Percentiles rank a stretch among this genome's conserved stretches.
Conservation (phyloP, 2,329 filamentous ascomycete genomes). For the Thyridium curvatum region DNA sequence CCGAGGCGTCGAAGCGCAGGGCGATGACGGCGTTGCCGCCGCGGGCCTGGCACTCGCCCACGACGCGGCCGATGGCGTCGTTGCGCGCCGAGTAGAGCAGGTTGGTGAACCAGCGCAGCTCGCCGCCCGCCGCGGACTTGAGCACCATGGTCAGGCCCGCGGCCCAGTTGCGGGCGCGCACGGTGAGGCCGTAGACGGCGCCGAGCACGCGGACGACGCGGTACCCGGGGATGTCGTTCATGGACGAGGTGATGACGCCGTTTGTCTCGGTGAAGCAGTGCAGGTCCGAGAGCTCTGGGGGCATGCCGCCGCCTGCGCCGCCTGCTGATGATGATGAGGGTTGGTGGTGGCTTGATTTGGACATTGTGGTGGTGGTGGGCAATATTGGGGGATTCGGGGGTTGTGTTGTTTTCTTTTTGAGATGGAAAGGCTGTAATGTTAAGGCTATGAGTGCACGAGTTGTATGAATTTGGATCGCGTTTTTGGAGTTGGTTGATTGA, state of each 20-base stretch:
- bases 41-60: slow-evolving; percentile 48
- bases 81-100: slow-evolving; percentile 54
- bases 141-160: slow-evolving; percentile 49
- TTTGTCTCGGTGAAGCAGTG: slow-evolving; percentile 57
- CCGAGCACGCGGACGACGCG: slow-evolving; percentile 51
- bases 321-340: no score
- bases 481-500: no score
- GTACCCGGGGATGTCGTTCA: slow-evolving; percentile 58
- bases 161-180: slow-evolving; percentile 48
- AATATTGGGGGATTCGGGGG: no score
- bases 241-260: slow-evolving; percentile 55
- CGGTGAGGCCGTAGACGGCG: slow-evolving; percentile 36
- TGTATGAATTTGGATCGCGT: no score
- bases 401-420: no score
- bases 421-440: no score
- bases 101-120: slow-evolving; percentile 52
- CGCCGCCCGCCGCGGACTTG: slow-evolving; percentile 52
- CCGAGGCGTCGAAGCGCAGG: slow-evolving; percentile 50
- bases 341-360: no score
- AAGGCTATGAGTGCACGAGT: no score
- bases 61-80: slow-evolving; percentile 48
- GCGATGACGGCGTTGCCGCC: slow-evolving; percentile 56
- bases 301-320: slow-evolving; percentile 8
- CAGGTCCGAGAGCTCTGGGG: slow-evolving; percentile 27
- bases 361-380: no score